Base-by-base conservation (phyloP, 306 rosid genomes). In the Hippophae rhamnoides region DNA sequence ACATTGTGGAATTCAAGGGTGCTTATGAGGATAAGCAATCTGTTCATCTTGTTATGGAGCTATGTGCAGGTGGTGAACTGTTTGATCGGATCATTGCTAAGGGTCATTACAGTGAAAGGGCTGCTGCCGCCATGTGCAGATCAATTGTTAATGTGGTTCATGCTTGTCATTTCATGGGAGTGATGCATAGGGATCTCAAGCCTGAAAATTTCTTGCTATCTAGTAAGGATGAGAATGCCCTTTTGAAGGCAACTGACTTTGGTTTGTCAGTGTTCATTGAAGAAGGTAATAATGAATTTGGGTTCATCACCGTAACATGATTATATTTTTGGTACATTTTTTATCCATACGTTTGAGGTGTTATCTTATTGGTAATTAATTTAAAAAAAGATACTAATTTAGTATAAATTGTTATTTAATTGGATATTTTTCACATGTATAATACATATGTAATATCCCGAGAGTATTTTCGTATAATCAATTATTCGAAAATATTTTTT, bases 171-270 rank as follows among this genome's bases (percentile, higher is more conserved):
- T 89, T 86, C 46, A 86, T 89, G 97, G 97, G 97, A 8, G 95
- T 89, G 51, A 86, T 89, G 93, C 97, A 89, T 59, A 77, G 95
- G 72, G 97, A 89, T 72, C 78, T 89, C 43, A 86, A 89, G 79
- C 97, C 97, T 3, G 95, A 89, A 82, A 89, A 89, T 81, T 89
- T 89, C 82, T 77, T 89, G 78, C 74, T 86, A 3, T 81, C 97
- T 45, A 73, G 88, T 72, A 86, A 79, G 76, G 85, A 82, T 52
- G 88, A 82, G 47, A 75, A 65, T 69, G 84, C 94, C 26, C 76
- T 69, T 73, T 71, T 90, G 60, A 90, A 90, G 76, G 94, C 86
- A 41, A 86, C 95, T 3, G 97, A 86, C 81, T 90, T 90, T 61
- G 97, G 97, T 55, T 67, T 90, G 66, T 90, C 95, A 0, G 95